A percentile compares a stretch with the other conserved stretches of the same genome.
Conservation (phyloP, 441 rosid species). For the Populus tomentosa region DNA sequence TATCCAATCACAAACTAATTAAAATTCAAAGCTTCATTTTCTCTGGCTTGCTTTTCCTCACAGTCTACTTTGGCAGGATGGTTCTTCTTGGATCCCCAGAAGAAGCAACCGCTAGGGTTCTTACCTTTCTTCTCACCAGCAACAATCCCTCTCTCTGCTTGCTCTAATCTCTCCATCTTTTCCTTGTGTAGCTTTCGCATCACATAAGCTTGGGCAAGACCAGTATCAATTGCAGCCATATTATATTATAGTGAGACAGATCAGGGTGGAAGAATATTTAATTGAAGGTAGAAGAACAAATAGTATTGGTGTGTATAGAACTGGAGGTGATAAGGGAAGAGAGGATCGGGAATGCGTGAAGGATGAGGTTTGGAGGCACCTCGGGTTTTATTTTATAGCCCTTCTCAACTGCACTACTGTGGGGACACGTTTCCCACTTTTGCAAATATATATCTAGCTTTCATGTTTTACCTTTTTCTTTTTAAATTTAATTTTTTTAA, state of each 20-base stretch:
- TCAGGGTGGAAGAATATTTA: neutral
- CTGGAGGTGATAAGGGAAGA: neutral
- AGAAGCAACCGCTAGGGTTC: conserved; percentile 23
- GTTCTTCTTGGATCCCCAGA: conserved; percentile 16
- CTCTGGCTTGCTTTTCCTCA: neutral
- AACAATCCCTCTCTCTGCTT: neutral
- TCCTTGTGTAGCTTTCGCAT: conserved; percentile 27
- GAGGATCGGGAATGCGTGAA: neutral
- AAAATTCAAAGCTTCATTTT: neutral
- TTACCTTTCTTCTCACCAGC: neutral
- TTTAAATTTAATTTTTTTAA: too few species aligned
- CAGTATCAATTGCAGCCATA: conserved; percentile 15
- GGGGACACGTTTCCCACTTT: neutral
- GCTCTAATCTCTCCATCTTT: conserved; percentile 27
- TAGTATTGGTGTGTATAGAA: neutral
- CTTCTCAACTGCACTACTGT: too few species aligned
- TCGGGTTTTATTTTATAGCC: neutral
- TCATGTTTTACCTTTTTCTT: too few species aligned
- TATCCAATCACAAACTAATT: neutral
- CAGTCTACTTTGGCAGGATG: conserved; percentile 22
- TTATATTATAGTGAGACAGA: neutral
- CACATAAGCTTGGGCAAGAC: conserved; percentile 34
- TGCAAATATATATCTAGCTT: neutral
- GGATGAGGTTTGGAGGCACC: neutral
- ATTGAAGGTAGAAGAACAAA: neutral